Conservation (phyloP, 768 basidiomycete genomes). For the Tricholoma terreum region DNA sequence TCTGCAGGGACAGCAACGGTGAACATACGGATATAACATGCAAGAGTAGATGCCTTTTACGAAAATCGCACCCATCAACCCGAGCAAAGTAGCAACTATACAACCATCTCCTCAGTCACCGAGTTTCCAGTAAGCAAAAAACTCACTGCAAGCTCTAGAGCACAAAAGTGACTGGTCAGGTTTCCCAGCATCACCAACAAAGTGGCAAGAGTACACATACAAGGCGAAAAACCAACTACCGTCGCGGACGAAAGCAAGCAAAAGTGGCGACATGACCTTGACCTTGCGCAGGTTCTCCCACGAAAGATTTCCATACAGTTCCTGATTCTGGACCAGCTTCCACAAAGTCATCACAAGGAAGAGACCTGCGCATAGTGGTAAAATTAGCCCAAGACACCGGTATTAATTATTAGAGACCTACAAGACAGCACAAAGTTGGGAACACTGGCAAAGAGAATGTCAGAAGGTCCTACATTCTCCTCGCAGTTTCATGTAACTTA, state of each 20-base stretch:
- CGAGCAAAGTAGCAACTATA: no score
- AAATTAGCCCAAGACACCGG: background rate
- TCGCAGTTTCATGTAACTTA: background rate
- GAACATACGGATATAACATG: background rate
- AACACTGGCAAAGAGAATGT: background rate
- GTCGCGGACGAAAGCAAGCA: background rate
- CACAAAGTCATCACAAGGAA: constrained; percentile 1
- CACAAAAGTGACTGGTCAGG: background rate
- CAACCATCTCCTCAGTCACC: no score
- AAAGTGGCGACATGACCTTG: background rate
- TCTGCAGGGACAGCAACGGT: background rate
- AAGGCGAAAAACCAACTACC: background rate
- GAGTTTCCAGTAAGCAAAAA: background rate
- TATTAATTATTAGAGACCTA: background rate
- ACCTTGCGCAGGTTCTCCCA: background rate
- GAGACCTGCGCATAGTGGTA: background rate
- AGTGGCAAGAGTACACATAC: background rate
- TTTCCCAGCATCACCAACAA: no score
- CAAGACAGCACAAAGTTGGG: background rate
- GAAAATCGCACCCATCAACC: no score
- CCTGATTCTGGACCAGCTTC: background rate
- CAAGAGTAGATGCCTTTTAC: background rate
- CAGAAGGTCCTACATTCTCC: background rate
- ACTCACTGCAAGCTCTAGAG: background rate
- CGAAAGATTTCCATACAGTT: background rate